Conservation (phyloP, 208 protist species). For the Phytomonas serpens region DNA sequence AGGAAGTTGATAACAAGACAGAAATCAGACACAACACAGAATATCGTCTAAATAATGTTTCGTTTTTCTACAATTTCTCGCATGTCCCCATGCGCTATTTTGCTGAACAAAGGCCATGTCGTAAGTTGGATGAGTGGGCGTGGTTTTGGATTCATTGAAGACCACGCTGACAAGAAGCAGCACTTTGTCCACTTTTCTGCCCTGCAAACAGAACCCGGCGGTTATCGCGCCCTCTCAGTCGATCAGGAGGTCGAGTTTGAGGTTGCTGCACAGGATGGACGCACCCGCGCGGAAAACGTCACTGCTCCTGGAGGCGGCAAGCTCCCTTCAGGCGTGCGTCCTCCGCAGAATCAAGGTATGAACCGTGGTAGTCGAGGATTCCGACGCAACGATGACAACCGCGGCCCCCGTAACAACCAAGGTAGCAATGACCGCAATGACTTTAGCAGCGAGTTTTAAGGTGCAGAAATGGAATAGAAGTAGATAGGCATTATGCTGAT, state of each 20-base stretch:
- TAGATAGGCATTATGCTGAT: neutral
- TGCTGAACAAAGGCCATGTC: slow-evolving; percentile 85
- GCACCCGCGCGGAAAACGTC: slow-evolving; percentile 86
- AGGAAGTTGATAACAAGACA: slow-evolving; percentile 1
- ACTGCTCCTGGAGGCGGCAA: slow-evolving; percentile 67
- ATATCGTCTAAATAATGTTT: slow-evolving; percentile 36
- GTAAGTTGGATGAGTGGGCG: slow-evolving; percentile 85
- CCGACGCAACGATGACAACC: slow-evolving; percentile 28
- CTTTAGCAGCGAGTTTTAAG: slow-evolving; percentile 83
- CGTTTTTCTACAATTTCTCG: slow-evolving; percentile 43
- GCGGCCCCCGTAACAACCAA: slow-evolving; percentile 31
- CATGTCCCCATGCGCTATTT: slow-evolving; percentile 40
- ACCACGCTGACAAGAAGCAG: slow-evolving; percentile 85
- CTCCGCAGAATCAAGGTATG: slow-evolving; percentile 32
- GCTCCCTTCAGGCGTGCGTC: slow-evolving; percentile 74
- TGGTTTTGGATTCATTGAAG: slow-evolving; percentile 89
- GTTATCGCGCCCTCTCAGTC: slow-evolving; percentile 72
- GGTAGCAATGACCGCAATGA: slow-evolving; percentile 34
- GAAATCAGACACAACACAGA: slow-evolving; percentile 5
- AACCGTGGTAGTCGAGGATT: slow-evolving; percentile 20
- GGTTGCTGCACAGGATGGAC: slow-evolving; percentile 77
- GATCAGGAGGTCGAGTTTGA: slow-evolving; percentile 91
- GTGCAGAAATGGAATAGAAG: slow-evolving; percentile 15
- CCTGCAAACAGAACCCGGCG: slow-evolving; percentile 82
- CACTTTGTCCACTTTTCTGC: slow-evolving; percentile 91